Evolutionary conservation across 2,329 filamentous ascomycete genomes (phyloP).

Genomic region (Clonostachys rosea): DNA sequence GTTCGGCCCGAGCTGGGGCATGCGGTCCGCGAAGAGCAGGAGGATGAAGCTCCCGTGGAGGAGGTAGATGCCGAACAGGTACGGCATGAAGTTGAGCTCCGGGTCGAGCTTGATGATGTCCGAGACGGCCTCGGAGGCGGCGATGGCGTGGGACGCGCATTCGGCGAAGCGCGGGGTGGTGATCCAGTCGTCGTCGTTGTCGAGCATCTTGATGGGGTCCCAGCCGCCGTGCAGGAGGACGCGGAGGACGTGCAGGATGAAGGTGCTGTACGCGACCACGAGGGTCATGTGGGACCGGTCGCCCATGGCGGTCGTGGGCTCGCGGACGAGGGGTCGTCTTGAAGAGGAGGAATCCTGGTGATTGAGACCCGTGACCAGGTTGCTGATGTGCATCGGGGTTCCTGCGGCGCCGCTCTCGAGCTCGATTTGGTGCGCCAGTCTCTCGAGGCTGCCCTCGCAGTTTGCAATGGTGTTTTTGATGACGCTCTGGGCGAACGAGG

Average conservation of each 20-base stretch:
- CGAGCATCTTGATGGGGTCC: constrained; percentile 43
- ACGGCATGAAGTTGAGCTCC: constrained; percentile 46
- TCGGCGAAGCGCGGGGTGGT: constrained; percentile 36
- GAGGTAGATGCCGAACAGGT: constrained; percentile 46
- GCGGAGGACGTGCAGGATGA: constrained; percentile 41
- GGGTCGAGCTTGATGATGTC: constrained; percentile 41
- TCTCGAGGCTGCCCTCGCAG: constrained; percentile 30
- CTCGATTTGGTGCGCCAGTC: constrained; percentile 15
- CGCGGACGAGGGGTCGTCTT: not conserved
- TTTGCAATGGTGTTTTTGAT: constrained; percentile 27
- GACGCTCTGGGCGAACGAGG: constrained; percentile 22
- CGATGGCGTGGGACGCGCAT: constrained; percentile 40
- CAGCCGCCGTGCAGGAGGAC: constrained; percentile 43
- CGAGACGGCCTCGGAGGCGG: constrained; percentile 37
- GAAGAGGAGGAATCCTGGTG: not conserved
- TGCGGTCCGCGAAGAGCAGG: constrained; percentile 41
- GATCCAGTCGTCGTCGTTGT: constrained; percentile 43
- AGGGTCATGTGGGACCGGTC: constrained; percentile 24
- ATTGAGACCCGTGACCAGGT: constrained; percentile 9
- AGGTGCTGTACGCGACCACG: constrained; percentile 39
- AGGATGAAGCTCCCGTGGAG: constrained; percentile 45
- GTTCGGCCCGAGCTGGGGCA: constrained; percentile 39
- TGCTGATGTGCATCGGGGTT: constrained; percentile 9
- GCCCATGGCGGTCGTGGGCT: not conserved
- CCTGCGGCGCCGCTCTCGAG: not conserved